Percentiles rank a stretch among this genome's conserved stretches.
phyloP scores from a whole-genome alignment of 495 filamentous ascomycete genomes.

The Podospora pseudopauciseta region DNA sequence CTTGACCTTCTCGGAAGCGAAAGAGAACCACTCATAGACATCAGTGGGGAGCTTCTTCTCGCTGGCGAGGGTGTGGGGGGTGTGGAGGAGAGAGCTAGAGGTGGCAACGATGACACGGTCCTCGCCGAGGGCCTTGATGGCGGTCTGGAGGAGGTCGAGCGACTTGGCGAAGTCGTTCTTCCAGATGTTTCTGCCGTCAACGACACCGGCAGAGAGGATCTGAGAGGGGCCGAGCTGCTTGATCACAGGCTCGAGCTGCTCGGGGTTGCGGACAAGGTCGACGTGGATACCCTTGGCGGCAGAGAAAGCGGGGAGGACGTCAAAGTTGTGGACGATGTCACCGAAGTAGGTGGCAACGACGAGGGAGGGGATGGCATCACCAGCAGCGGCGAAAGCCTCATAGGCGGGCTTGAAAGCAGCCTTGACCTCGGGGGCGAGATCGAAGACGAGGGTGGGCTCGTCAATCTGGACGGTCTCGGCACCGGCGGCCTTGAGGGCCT shows the following conservation, averaged over 20 bases:
- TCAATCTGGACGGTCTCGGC: slow-evolving; percentile 96
- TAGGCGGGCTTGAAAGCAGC: slow-evolving; percentile 97
- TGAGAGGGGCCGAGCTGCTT: slow-evolving; percentile 86
- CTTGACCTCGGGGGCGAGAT: slow-evolving; percentile 82
- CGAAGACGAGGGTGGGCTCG: slow-evolving; percentile 92
- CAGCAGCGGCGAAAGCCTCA: slow-evolving; percentile 74
- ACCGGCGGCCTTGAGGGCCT: slow-evolving; percentile 89
- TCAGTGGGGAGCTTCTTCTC: slow-evolving; percentile 95
- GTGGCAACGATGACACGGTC: slow-evolving; percentile 94
- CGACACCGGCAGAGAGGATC: slow-evolving; percentile 86
- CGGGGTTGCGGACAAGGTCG: slow-evolving; percentile 94
- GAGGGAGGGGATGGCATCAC: slow-evolving; percentile 73
- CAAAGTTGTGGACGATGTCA: slow-evolving; percentile 98
- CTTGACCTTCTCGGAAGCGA: slow-evolving; percentile 88
- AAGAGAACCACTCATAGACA: slow-evolving; percentile 97
- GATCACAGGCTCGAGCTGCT: slow-evolving; percentile 92
- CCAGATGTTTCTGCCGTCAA: slow-evolving; percentile 99
- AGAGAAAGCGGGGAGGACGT: slow-evolving; percentile 63
- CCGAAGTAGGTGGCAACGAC: slow-evolving; percentile 96
- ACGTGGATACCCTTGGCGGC: slow-evolving; percentile 80
- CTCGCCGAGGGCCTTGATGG: slow-evolving; percentile 88
- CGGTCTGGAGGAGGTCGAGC: slow-evolving; percentile 81
- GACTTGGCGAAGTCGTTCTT: slow-evolving; percentile 96
- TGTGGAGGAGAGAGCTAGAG: slow-evolving; percentile 95
- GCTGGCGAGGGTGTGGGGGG: slow-evolving; percentile 91